These are phyloP conservation scores for Diutina ranongensis DNA, from an alignment of 1,139 yeast species.

Conservation along the genomic window DNA sequence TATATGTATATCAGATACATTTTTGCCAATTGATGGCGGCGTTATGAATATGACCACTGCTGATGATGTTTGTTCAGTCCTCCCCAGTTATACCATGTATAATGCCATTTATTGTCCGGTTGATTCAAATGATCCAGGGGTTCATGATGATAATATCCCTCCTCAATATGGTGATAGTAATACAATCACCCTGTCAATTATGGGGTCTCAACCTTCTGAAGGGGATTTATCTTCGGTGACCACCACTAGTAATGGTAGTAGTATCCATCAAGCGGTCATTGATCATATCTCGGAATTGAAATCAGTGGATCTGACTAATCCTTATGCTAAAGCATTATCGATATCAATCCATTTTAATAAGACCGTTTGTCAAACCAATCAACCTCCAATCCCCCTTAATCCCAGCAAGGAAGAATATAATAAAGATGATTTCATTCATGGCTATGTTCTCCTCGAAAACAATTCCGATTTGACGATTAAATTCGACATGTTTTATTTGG, in stretches of 20 bases:
- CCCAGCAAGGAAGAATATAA: conserved; percentile 32
- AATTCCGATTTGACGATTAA: conserved; percentile 25
- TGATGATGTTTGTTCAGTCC: not conserved
- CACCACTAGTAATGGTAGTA: too few species aligned
- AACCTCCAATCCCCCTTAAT: conserved; percentile 20
- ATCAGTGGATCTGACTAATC: too few species aligned
- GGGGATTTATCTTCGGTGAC: too few species aligned
- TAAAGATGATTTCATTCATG: conserved; percentile 43
- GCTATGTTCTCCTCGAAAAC: conserved; percentile 38
- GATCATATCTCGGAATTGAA: conserved; percentile 26
- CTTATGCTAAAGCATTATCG: conserved; percentile 17
- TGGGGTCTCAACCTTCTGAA: not conserved
- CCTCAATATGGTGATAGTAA: not conserved
- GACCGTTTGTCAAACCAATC: conserved; percentile 21
- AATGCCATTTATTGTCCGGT: not conserved
- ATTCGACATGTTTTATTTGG: conserved; percentile 48
- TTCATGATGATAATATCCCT: not conserved
- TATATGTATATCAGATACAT: too few species aligned
- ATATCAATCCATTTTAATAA: conserved; percentile 24
- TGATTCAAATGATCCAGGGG: not conserved
- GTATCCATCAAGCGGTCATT: too few species aligned
- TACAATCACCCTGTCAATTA: too few species aligned
- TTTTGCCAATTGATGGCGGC: not conserved
- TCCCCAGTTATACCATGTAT: not conserved
- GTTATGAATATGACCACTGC: not conserved